Evolutionary conservation across 306 rosid species (phyloP).

Genomic region (Malus sylvestris): DNA sequence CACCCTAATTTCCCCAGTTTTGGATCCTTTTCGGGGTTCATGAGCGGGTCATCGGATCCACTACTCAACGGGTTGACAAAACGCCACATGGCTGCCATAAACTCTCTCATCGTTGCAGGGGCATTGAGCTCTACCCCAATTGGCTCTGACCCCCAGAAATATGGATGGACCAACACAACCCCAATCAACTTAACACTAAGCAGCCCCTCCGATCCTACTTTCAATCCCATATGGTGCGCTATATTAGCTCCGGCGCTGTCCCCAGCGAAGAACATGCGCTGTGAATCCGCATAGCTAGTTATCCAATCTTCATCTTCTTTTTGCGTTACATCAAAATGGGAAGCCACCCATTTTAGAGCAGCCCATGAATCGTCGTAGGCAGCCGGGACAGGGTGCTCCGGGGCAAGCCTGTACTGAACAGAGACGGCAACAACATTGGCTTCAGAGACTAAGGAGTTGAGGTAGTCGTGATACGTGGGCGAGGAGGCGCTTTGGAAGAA

Average conservation of each 20-base stretch:
- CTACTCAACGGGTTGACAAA: not conserved
- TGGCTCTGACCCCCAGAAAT: not conserved
- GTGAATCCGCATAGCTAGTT: not conserved
- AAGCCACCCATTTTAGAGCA: constrained; percentile 10
- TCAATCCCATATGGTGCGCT: not conserved
- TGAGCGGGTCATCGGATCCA: not conserved
- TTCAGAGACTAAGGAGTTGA: constrained; percentile 16
- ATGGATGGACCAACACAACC: not conserved
- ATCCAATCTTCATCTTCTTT: not conserved
- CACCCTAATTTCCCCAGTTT: not conserved
- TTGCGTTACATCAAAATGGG: not conserved
- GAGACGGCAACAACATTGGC: constrained; percentile 35
- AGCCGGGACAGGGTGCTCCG: constrained; percentile 41
- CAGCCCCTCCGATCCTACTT: not conserved
- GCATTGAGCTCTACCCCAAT: not conserved
- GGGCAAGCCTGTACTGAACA: constrained; percentile 44
- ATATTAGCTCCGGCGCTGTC: not conserved
- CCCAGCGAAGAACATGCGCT: not conserved
- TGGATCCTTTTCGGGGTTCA: not conserved
- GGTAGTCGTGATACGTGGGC: constrained; percentile 32
- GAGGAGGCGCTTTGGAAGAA: constrained; percentile 32
- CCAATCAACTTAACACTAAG: not conserved
- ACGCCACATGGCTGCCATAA: not conserved
- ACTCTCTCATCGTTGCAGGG: not conserved
- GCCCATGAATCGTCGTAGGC: constrained; percentile 48